Base-by-base conservation (phyloP, 1,284 basidiomycete species). In the Ganoderma lingzhi region DNA sequence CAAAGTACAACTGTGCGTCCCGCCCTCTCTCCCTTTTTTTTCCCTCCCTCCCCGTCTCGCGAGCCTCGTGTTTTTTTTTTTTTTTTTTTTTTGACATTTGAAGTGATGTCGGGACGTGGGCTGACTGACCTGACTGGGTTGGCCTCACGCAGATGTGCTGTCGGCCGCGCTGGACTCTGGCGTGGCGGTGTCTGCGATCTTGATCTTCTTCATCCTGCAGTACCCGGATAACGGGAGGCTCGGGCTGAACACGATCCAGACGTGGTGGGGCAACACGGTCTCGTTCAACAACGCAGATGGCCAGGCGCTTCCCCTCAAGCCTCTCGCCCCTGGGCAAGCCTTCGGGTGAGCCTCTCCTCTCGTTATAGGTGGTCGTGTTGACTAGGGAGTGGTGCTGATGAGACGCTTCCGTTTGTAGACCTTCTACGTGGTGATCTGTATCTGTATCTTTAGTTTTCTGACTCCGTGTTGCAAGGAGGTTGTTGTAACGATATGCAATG, bases 261-360 rank as follows among this genome's bases (percentile, higher is more conserved):
- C 66, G 3, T 93, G 92, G 92, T 93, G 92, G 92, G 92, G 92
- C 19, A 93, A 93, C 72, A 87, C 82, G 0, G 87, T 87, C 9
- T 83, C 77, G 67, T 67, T 68, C 63, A 81, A 82, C 9, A 88
- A 84, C 45, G 85, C 82, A 3, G 87, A 88, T 65, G 81, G 74
- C 19, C 45, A 63, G 4, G 78, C 77, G 39, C 67, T 78, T 17
- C 78, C 84, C 28, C 62, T 82, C 66, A 78, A 70, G 65, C 10
- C 69, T 1, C 61, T 85, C 10, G 73, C 79, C 1, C 69, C 66
- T 0, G 78, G 82, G 10, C 76, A 77, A 30, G 79, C 76, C 5
- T 87, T 87, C 71, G 86, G 86, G 77, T 78, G 61, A 73, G 77
- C 65, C 10, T 6, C 28, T 23, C 3, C 8, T 35, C 17, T 23